Base-by-base conservation (phyloP, 2,329 filamentous ascomycete species). In the Nemania bipapillata region DNA sequence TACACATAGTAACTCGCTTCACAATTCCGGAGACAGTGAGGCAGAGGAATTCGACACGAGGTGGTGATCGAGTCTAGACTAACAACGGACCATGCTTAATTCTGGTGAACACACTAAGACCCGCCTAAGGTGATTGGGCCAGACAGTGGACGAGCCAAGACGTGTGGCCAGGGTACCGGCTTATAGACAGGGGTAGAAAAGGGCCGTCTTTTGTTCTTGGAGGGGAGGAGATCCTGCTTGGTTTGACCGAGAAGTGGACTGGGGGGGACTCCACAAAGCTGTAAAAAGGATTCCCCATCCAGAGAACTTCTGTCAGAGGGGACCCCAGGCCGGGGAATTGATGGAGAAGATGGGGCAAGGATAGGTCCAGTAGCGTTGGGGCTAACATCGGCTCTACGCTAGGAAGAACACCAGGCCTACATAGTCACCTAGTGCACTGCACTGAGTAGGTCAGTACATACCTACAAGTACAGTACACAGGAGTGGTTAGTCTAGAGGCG, bases 111-210 rank as follows among this genome's bases (percentile, higher is more conserved):
- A 52, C 60, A 55, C 53, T 57, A 71, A 64, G 66, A 50, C 55
- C 63, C 56, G 30, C 40, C 64, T 35, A 59, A 49, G 63, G 57
- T 76, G 74, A 77, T 77, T 77, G 76, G 76, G 50, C 54, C 66
- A 65, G 66, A 65, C 70, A 70, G 65, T 76, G 75, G 75, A 52
- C 56, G 65, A 65, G 66, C 65, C 69, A 71, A 68, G 61, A 47
- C 65, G 55, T 72, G 70, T 66, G 55, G 70, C 71, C 69, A 72
- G 75, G 75, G 59, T 74, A 56, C 61, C 65, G 66, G 68, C 68
- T 70, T 71, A 73, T 70, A 72, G 66, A 71, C 74, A 74, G 69
- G 74, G 73, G 70, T 72, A 11, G 54, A 77, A 76, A 77, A 77
- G 74, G 74, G 72, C 75, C 76, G 73, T 77, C 74, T 77, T 68